Percentiles rank a stretch among this genome's conserved stretches.
phyloP scores from a whole-genome alignment of 176 grass and related monocot species.

The Echinochloa phyllopogon region DNA sequence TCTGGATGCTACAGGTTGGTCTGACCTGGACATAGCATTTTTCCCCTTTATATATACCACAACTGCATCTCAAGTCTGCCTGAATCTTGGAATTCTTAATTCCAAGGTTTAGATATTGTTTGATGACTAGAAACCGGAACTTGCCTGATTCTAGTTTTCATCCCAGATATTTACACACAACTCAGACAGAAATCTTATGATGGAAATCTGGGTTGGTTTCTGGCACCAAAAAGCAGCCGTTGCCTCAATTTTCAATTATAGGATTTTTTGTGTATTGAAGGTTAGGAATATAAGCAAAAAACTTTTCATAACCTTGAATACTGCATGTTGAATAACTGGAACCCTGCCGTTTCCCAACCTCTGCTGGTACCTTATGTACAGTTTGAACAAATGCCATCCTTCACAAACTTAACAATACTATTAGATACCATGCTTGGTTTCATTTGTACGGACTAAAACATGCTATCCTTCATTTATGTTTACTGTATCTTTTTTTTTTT shows the following conservation, averaged over 20 bases:
- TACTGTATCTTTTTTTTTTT: conserved; percentile 18
- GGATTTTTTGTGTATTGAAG: background rate
- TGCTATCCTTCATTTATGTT: background rate
- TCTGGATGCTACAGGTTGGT: conserved; percentile 89
- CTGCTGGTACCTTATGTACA: conserved; percentile 11
- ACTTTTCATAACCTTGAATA: background rate
- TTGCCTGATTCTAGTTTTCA: background rate
- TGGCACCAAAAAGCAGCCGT: background rate
- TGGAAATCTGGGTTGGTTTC: background rate
- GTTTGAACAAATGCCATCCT: conserved; percentile 20
- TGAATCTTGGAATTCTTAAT: conserved; percentile 8
- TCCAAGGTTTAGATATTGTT: background rate
- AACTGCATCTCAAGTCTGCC: background rate
- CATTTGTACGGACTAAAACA: conserved; percentile 8
- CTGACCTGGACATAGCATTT: conserved; percentile 20
- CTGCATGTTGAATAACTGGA: background rate
- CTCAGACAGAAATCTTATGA: background rate
- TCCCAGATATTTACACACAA: background rate
- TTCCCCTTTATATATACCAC: conserved; percentile 23
- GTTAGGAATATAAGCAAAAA: background rate
- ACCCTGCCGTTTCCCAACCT: background rate
- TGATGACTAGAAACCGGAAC: background rate
- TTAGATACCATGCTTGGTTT: conserved; percentile 27
- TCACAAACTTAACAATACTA: conserved; percentile 6
- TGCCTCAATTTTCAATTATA: background rate